phyloP scores from a whole-genome alignment of 345 rosid genomes.

The Turnera subulata region DNA sequence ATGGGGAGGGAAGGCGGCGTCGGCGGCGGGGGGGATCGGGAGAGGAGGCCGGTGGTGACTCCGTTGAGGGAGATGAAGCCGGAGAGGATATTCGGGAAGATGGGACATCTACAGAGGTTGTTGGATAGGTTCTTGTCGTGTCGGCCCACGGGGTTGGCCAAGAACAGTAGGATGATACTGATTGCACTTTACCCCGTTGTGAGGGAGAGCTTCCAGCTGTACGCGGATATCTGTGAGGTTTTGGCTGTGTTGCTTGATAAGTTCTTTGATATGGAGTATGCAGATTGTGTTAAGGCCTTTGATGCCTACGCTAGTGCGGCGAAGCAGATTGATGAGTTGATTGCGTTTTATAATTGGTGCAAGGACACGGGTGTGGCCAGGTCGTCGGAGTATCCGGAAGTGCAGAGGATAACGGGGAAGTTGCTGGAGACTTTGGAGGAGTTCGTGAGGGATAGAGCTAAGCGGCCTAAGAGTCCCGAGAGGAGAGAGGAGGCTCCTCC shows the following conservation, averaged over 20 bases:
- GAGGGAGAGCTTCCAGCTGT: conserved; percentile 79
- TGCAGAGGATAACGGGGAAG: conserved; percentile 79
- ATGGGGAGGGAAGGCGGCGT: conserved; percentile 12
- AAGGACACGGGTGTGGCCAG: conserved; percentile 75
- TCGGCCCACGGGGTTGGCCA: conserved; percentile 81
- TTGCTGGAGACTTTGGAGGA: conserved; percentile 78
- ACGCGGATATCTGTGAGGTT: conserved; percentile 77
- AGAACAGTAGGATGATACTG: conserved; percentile 60
- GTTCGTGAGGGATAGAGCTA: conserved; percentile 75
- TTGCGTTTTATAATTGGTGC: conserved; percentile 68
- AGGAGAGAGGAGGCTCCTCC: conserved; percentile 52
- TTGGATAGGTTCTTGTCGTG: conserved; percentile 77
- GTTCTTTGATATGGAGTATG: conserved; percentile 82
- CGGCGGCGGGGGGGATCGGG: conserved; percentile 22
- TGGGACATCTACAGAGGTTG: conserved; percentile 80
- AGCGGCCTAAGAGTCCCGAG: conserved; percentile 66
- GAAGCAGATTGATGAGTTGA: conserved; percentile 82
- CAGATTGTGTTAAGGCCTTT: conserved; percentile 73
- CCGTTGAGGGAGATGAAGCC: conserved; percentile 73
- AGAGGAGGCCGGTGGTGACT: conserved; percentile 38
- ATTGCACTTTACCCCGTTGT: conserved; percentile 68
- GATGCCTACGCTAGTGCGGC: conserved; percentile 69
- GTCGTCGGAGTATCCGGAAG: conserved; percentile 89
- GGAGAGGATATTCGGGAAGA: conserved; percentile 74
- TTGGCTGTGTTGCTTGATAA: conserved; percentile 75